Percentiles rank a stretch among this genome's conserved stretches.
Evolutionary conservation across 306 rosid species (phyloP).

Genomic region (Dalbergia cultrata): DNA sequence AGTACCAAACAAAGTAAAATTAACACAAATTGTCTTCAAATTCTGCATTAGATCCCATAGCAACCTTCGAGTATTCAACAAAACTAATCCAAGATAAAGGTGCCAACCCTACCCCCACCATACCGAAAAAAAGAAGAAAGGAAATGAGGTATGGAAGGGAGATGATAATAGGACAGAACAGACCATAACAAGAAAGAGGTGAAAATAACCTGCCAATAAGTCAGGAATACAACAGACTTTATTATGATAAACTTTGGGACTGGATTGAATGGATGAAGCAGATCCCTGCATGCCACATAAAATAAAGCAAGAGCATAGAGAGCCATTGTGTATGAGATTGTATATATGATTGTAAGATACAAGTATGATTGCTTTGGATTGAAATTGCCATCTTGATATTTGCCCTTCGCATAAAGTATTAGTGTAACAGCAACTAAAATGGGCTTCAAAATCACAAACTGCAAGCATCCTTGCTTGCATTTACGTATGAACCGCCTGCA

Average conservation of each 20-base stretch:
- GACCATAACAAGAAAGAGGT: not conserved
- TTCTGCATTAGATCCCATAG: constrained; percentile 16
- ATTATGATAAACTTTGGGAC: constrained; percentile 90
- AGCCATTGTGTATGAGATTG: constrained; percentile 86
- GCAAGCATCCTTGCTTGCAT: constrained; percentile 95
- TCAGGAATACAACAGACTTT: constrained; percentile 90
- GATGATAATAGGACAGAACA: not conserved
- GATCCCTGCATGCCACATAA: constrained; percentile 90
- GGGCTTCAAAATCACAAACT: constrained; percentile 94
- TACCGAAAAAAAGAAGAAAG: not conserved
- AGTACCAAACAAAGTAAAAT: constrained; percentile 27
- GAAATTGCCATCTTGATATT: constrained; percentile 90
- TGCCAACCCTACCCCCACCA: not conserved
- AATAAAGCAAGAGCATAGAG: constrained; percentile 87
- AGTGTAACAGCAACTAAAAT: constrained; percentile 77
- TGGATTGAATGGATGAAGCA: constrained; percentile 92
- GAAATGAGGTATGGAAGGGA: not conserved
- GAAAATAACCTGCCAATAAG: constrained; percentile 89
- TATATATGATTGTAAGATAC: constrained; percentile 86
- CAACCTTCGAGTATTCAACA: not conserved
- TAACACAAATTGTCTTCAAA: constrained; percentile 8
- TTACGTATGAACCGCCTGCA: constrained; percentile 93
- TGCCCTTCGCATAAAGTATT: constrained; percentile 80
- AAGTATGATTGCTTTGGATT: constrained; percentile 85
- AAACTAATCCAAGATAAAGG: constrained; percentile 19